Conservation (phyloP, 257 asterid genomes). For the Craterostigma plantagineum region DNA sequence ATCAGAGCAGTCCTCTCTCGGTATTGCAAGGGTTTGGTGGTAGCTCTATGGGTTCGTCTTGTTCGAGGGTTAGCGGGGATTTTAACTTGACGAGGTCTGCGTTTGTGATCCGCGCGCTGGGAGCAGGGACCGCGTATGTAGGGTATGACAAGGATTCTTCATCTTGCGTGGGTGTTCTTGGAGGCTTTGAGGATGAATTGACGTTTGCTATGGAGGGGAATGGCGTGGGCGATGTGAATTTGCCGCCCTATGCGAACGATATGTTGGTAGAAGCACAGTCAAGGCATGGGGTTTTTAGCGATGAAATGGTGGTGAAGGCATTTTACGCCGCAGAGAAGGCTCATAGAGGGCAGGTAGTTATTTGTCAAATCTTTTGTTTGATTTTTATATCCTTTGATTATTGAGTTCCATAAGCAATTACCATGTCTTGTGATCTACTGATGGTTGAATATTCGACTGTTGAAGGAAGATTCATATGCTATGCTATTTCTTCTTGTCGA, state of each 20-base stretch:
- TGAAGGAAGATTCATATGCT: too few species aligned
- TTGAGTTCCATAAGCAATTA: too few species aligned
- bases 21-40: conserved; percentile 56
- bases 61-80: conserved; percentile 37
- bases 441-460: background rate
- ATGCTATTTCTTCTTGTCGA: too few species aligned
- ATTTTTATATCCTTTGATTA: too few species aligned
- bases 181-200: conserved; percentile 46
- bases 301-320: conserved; percentile 62
- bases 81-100: conserved; percentile 31
- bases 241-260: conserved; percentile 45
- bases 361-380: background rate
- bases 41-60: conserved; percentile 26
- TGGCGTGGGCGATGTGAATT: conserved; percentile 15
- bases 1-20: conserved; percentile 81
- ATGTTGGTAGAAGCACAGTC: conserved; percentile 60
- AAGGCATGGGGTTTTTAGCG: conserved; percentile 48
- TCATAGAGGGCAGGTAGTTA: conserved; percentile 61
- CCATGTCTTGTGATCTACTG: too few species aligned
- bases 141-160: conserved; percentile 44
- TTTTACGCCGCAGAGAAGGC: conserved; percentile 73
- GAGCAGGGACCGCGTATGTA: conserved; percentile 54
- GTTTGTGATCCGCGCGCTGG: conserved; percentile 46
- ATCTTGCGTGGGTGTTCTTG: conserved; percentile 20
- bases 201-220: conserved; percentile 71